Evolutionary conservation across 768 basidiomycete species (phyloP), one percentile per base, ranked within the genome.

Genomic region (Chiua virens): DNA sequence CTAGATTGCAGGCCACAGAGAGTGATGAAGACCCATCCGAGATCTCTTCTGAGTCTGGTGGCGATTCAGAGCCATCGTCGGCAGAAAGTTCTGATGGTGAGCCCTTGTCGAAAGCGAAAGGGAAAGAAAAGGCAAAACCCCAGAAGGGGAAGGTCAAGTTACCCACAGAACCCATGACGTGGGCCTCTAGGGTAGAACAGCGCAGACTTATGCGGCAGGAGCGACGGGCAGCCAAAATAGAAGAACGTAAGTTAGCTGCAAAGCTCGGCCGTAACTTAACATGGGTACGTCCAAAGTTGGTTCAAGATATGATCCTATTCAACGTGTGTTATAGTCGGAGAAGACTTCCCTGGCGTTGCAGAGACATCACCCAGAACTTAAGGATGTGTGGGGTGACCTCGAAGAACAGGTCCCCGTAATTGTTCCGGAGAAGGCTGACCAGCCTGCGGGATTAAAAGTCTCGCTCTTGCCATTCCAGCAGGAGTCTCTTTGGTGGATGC

Each of bases 401-500:
- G 80, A 87, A 63, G 73, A 77, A 21, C 79, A 73, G 20, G 76
- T 87, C 47, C 76, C 80, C 1, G 73, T 87, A 41, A 72, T 83
- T 49, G 71, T 76, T 27, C 92, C 93, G 3, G 71, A 80, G 45
- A 81, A 82, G 60, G 89, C 87, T 42, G 79, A 80, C 25, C 94
- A 95, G 50, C 95, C 97, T 3, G 73, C 72, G 3, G 85, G 84
- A n/a, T 73, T 98, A 53, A 96, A 92, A 66, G 79, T 91, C 44
- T 83, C 80, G 0, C 79, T 99, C 4, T 75, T 99, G 32, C 96
- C 95, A 1, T 99, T 98, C 80, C 97, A 99, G 68, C 83, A 81
- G 46, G 97, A 99, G 72, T 92, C 91, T 71, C 74, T 99, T 56
- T 86, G 76, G 62, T 99, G 97, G 97, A 96, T 99, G 92, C 81